A percentile compares a stretch with the other conserved stretches of the same genome.
These are phyloP conservation scores for Mucor sp. DNA, from an alignment of 371 early-diverging fungal species.

Conservation along the genomic window DNA sequence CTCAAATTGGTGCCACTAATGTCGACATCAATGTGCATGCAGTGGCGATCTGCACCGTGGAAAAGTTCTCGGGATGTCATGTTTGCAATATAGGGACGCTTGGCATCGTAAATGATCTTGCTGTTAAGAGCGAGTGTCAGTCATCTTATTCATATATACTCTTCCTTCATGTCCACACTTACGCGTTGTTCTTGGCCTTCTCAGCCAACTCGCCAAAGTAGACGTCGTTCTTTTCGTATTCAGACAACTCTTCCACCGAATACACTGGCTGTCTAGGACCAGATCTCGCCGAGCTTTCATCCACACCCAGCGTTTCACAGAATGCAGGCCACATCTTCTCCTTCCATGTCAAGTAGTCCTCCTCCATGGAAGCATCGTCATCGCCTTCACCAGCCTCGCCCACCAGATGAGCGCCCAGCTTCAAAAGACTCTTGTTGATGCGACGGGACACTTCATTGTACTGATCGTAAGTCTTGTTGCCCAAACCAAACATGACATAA, in stretches of 20 bases:
- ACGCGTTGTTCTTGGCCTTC: conserved; percentile 37
- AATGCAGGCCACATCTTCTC: conserved; percentile 80
- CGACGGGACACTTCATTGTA: conserved; percentile 83
- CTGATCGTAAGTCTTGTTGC: conserved; percentile 97
- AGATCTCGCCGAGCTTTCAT: conserved; percentile 47
- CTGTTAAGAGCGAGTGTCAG: conserved; percentile 14
- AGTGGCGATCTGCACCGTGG: conserved; percentile 69
- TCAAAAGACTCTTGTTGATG: conserved; percentile 63
- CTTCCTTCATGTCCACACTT: conserved; percentile 13
- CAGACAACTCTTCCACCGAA: conserved; percentile 41
- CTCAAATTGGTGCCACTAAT: conserved; percentile 75
- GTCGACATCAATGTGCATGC: conserved; percentile 93
- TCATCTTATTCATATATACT: neutral
- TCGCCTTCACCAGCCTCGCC: conserved; percentile 93
- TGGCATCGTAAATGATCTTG: conserved; percentile 68
- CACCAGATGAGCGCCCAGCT: conserved; percentile 78
- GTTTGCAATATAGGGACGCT: conserved; percentile 77
- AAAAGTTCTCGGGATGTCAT: conserved; percentile 74
- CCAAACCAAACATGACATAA: conserved; percentile 91
- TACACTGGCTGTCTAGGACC: conserved; percentile 49
- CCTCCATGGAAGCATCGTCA: conserved; percentile 94
- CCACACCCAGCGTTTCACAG: conserved; percentile 73
- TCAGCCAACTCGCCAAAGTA: conserved; percentile 68
- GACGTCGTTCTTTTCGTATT: conserved; percentile 41
- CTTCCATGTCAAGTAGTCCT: conserved; percentile 95